Conservation (phyloP, 1,139 yeast species). For the Taphrina populina region DNA sequence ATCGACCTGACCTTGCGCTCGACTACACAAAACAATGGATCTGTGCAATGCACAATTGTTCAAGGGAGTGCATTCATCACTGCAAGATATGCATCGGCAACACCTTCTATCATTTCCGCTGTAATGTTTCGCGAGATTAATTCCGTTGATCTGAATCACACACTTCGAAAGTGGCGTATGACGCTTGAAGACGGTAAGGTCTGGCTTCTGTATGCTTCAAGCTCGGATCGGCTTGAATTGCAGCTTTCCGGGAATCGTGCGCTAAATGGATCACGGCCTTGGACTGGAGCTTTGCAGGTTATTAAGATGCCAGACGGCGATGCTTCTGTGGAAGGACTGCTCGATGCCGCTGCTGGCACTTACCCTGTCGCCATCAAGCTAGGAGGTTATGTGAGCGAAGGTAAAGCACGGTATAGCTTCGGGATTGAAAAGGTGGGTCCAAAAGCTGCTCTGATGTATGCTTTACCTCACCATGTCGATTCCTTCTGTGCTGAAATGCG, state of each 20-base stretch:
- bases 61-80: conserved; percentile 80
- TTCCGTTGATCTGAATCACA: conserved; percentile 48
- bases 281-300: conserved; percentile 61
- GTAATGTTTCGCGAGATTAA: conserved; percentile 43
- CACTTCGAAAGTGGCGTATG: conserved; percentile 53
- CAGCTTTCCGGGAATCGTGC: conserved; percentile 42
- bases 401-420: conserved; percentile 55
- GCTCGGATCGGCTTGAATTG: conserved; percentile 40
- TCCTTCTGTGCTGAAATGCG: conserved; percentile 50
- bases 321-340: conserved; percentile 39
- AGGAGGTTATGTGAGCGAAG: conserved; percentile 46
- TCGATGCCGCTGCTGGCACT: conserved; percentile 62
- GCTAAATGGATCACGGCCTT: conserved; percentile 49
- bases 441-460: conserved; percentile 58
- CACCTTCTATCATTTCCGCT: conserved; percentile 54
- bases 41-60: conserved; percentile 49
- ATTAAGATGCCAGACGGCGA: conserved; percentile 53
- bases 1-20: conserved; percentile 54
- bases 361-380: conserved; percentile 51
- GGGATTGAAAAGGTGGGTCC: conserved; percentile 46
- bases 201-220: conserved; percentile 60
- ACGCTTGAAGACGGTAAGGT: conserved; percentile 48
- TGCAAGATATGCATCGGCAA: conserved; percentile 58
- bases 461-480: conserved; percentile 68
- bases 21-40: conserved; percentile 35